Conservation (phyloP, 352 stramenopile genomes). For the Phytophthora sp. region DNA sequence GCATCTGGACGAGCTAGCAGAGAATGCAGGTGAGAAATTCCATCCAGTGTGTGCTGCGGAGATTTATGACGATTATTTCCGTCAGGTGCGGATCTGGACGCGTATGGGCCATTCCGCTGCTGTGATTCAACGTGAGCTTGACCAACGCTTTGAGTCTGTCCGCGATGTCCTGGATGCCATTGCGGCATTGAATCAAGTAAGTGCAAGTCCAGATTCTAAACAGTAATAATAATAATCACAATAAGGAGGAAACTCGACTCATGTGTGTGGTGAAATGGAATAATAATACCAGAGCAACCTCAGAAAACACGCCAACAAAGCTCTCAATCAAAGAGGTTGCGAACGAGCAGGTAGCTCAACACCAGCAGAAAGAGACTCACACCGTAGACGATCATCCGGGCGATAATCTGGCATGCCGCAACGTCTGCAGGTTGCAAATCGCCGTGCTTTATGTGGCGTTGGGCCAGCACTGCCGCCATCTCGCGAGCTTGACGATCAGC, state of each 20-base stretch:
- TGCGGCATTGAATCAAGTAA: slow-evolving; percentile 29
- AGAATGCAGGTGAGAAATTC: slow-evolving; percentile 59
- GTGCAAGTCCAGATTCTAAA: slow-evolving; percentile 1
- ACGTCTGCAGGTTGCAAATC: slow-evolving; percentile 49
- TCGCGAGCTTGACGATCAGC: slow-evolving; percentile 52
- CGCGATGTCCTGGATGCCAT: slow-evolving; percentile 49
- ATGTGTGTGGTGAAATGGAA: neutral
- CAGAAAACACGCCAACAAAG: slow-evolving; percentile 17
- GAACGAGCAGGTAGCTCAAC: slow-evolving; percentile 34
- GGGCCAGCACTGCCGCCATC: slow-evolving; percentile 55
- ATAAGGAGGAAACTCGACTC: neutral
- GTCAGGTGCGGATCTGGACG: slow-evolving; percentile 73
- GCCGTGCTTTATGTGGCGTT: slow-evolving; percentile 48
- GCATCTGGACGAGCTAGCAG: slow-evolving; percentile 60
- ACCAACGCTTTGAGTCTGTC: slow-evolving; percentile 55
- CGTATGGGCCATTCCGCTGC: slow-evolving; percentile 64
- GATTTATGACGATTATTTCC: slow-evolving; percentile 78
- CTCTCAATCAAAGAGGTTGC: slow-evolving; percentile 33
- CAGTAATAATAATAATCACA: too few species aligned
- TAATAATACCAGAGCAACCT: too few species aligned
- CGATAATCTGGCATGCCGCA: slow-evolving; percentile 53
- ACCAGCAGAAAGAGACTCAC: slow-evolving; percentile 49
- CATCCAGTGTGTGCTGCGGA: slow-evolving; percentile 68
- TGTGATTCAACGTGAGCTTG: slow-evolving; percentile 60
- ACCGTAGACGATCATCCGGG: slow-evolving; percentile 50